These are phyloP conservation scores for Lonicera japonica DNA, from an alignment of 129 eudicot species.

Conservation along the genomic window DNA sequence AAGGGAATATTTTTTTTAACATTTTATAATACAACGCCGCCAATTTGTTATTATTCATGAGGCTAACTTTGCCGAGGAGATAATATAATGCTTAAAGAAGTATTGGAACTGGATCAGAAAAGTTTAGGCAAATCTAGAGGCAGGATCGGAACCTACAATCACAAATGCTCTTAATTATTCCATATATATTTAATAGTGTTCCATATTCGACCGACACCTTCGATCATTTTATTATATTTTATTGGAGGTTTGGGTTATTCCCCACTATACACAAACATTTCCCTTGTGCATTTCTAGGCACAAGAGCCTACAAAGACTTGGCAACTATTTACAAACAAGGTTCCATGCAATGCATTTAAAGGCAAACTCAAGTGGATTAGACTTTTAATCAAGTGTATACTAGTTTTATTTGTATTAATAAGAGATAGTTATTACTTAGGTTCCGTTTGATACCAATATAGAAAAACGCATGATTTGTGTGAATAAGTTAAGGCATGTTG, in stretches of 20 bases:
- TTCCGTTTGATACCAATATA: too few species aligned
- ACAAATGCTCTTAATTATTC: conserved; percentile 2
- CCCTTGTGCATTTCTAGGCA: neutral
- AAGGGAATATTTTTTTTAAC: neutral
- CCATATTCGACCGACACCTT: too few species aligned
- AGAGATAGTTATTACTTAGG: too few species aligned
- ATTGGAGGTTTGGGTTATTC: neutral
- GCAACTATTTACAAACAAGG: neutral
- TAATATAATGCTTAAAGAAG: neutral
- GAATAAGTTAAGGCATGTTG: too few species aligned
- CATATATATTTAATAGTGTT: neutral
- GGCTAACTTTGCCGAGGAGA: neutral
- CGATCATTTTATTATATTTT: too few species aligned
- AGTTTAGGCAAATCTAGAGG: conserved; percentile 6
- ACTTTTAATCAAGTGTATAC: too few species aligned
- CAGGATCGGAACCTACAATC: conserved; percentile 1
- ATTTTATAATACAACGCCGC: neutral
- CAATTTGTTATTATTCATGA: too few species aligned
- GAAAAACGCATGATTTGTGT: too few species aligned
- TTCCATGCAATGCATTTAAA: too few species aligned
- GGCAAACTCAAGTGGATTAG: too few species aligned
- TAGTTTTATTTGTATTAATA: too few species aligned
- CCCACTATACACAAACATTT: neutral
- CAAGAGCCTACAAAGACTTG: neutral
- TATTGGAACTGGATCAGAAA: conserved; percentile 1